These are phyloP conservation scores for Xylaria sp. DNA, from an alignment of 2,329 filamentous ascomycete genomes.

Conservation along the genomic window DNA sequence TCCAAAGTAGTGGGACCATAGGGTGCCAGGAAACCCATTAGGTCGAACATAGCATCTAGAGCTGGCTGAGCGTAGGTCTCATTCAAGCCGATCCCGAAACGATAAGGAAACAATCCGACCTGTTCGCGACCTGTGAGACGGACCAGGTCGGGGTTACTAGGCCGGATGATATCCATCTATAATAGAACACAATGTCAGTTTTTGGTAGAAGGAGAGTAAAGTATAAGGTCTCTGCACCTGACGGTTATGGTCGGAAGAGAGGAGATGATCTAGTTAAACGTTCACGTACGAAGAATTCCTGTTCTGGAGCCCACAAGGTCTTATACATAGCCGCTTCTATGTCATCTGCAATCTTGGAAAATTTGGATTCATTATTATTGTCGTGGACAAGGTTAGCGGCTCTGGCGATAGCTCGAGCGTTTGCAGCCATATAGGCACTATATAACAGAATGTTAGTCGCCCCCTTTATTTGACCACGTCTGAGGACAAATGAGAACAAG, in stretches of 20 bases:
- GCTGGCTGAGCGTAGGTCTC: constrained; percentile 47
- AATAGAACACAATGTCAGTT: constrained; percentile 13
- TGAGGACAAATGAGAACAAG: neutral
- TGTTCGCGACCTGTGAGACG: constrained; percentile 54
- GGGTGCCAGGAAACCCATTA: constrained; percentile 52
- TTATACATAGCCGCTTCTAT: constrained; percentile 52
- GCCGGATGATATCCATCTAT: constrained; percentile 48
- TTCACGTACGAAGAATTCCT: constrained; percentile 52
- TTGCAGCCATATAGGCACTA: constrained; percentile 56
- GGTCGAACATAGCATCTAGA: constrained; percentile 51
- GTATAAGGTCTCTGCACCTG: neutral
- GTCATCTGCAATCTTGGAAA: constrained; percentile 49
- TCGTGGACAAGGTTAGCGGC: constrained; percentile 53
- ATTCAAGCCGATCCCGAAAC: constrained; percentile 55
- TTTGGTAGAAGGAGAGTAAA: neutral
- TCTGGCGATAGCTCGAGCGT: constrained; percentile 54
- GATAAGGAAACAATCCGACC: constrained; percentile 56
- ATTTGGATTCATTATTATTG: constrained; percentile 46
- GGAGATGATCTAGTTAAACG: neutral
- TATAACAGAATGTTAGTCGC: constrained; percentile 13
- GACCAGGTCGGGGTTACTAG: constrained; percentile 52
- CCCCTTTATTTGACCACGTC: neutral
- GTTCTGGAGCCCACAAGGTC: constrained; percentile 53
- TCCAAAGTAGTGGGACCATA: constrained; percentile 58
- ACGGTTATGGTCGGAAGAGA: neutral